phyloP scores from a whole-genome alignment of 257 asterid species.

The Solanum stenotomum region DNA sequence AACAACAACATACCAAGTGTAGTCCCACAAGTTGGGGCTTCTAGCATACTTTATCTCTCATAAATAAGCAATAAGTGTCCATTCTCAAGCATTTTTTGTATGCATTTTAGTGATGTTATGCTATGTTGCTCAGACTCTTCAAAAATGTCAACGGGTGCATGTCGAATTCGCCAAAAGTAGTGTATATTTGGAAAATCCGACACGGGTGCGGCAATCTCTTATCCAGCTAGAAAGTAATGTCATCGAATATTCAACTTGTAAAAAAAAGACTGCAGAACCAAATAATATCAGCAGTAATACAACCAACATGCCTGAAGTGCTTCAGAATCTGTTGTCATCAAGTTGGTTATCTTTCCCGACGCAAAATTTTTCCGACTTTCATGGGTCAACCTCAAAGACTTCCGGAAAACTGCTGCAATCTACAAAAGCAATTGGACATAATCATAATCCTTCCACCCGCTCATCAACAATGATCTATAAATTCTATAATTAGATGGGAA shows the following conservation, averaged over 20 bases:
- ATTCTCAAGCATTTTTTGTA: neutral
- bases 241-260: neutral
- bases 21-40: neutral
- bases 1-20: neutral
- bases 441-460: neutral
- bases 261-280: neutral
- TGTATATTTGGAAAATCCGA: neutral
- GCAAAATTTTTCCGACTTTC: constrained; percentile 87
- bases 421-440: constrained; percentile 11
- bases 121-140: neutral
- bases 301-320: constrained; percentile 69
- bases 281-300: neutral
- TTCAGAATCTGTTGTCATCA: constrained; percentile 94
- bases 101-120: neutral
- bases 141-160: no score
- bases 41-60: neutral
- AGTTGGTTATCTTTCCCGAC: constrained; percentile 83
- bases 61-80: neutral
- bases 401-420: constrained; percentile 92
- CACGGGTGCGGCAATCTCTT: neutral
- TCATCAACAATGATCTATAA: neutral
- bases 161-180: neutral
- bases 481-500: neutral
- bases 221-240: neutral
- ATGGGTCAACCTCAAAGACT: constrained; percentile 81